These are phyloP conservation scores for Straminergon stramineum DNA, from an alignment of 225 moss, liverwort and hornwort genomes.

Conservation along the genomic window DNA sequence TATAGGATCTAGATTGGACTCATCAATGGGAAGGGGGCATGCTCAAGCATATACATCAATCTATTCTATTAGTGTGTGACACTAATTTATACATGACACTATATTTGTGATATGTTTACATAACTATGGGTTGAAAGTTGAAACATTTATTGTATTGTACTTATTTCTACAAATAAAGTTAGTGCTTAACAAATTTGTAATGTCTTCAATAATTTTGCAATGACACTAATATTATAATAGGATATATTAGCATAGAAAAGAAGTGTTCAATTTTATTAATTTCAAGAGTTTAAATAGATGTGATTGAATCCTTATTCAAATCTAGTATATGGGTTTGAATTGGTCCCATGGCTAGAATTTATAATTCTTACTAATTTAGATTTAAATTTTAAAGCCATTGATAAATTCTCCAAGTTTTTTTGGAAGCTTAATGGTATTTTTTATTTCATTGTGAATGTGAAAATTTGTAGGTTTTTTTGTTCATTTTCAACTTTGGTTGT, in stretches of 20 bases:
- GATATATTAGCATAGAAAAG: background rate
- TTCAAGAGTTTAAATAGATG: background rate
- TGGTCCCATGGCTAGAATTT: background rate
- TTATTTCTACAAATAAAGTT: background rate
- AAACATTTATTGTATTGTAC: background rate
- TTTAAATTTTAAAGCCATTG: fast-evolving
- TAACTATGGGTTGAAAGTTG: background rate
- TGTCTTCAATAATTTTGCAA: background rate
- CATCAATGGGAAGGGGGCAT: background rate
- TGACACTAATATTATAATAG: background rate
- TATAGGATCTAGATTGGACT: background rate
- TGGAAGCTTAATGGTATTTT: background rate
- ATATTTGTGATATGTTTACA: background rate
- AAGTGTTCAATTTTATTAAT: background rate
- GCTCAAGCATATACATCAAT: background rate
- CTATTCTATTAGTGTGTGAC: background rate
- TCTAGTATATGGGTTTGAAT: background rate
- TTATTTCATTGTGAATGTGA: background rate
- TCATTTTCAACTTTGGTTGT: background rate
- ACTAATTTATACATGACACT: background rate
- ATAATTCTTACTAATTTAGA: background rate
- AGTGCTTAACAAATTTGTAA: background rate
- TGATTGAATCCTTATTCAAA: background rate
- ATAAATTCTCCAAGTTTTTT: background rate
- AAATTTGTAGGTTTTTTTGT: background rate